These are phyloP conservation scores for Torulaspora pretoriensis DNA, from an alignment of 1,139 yeast species.

Conservation along the genomic window DNA sequence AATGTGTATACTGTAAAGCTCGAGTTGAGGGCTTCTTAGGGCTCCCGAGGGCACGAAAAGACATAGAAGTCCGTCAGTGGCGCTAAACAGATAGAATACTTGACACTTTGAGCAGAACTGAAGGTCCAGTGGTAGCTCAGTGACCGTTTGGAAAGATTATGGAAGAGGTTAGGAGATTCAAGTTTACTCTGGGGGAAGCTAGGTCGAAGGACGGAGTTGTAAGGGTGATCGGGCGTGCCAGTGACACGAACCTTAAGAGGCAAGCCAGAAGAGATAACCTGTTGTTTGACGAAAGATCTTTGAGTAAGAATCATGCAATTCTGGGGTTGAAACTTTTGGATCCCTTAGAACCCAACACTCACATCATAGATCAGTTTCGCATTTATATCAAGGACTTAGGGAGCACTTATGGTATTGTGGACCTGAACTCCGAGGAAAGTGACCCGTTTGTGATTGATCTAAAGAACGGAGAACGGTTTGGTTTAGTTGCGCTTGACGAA, in stretches of 20 bases:
- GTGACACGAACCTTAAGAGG: constrained; percentile 17
- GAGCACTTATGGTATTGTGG: constrained; percentile 27
- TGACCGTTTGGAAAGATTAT: background rate
- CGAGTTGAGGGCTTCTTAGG: constrained; percentile 6
- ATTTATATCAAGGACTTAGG: constrained; percentile 26
- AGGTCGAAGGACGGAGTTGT: constrained; percentile 17
- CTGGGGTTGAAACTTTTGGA: constrained; percentile 22
- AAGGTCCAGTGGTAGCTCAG: background rate
- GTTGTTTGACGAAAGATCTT: constrained; percentile 21
- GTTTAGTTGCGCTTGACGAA: constrained; percentile 16
- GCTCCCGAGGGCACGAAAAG: constrained; percentile 1
- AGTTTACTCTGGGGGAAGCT: constrained; percentile 15
- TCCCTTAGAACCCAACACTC: constrained; percentile 13
- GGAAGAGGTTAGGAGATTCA: constrained; percentile 15
- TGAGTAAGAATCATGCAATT: constrained; percentile 25
- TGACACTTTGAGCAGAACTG: background rate
- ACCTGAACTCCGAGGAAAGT: constrained; percentile 21
- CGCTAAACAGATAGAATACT: constrained; percentile 3
- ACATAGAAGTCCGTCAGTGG: constrained; percentile 8
- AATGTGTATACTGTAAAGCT: background rate
- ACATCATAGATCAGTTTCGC: constrained; percentile 21
- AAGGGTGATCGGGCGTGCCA: constrained; percentile 25
- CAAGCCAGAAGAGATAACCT: constrained; percentile 18
- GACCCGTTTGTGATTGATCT: constrained; percentile 23
- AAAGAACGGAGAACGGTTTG: constrained; percentile 29